A percentile compares a stretch with the other conserved stretches of the same genome.
These are phyloP conservation scores for Claviceps sp. DNA, from an alignment of 2,329 filamentous ascomycete genomes.

Conservation along the genomic window DNA sequence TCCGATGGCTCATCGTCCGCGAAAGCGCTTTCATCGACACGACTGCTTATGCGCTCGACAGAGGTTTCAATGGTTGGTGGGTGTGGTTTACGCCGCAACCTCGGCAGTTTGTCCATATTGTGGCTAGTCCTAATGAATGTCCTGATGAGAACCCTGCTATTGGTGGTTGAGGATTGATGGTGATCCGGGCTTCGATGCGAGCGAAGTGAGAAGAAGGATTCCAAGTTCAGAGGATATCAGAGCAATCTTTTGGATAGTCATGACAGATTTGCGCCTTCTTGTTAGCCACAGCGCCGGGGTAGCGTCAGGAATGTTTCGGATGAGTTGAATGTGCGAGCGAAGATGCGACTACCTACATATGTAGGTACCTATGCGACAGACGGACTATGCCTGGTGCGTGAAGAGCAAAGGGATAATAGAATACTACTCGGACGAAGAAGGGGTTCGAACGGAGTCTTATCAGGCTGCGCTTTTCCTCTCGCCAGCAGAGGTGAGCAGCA, in stretches of 20 bases:
- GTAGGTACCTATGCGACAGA: background rate
- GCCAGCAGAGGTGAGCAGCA: slow-evolving; percentile 3
- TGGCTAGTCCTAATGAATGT: background rate
- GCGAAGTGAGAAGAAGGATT: background rate
- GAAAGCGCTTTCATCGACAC: slow-evolving; percentile 13
- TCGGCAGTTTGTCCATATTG: slow-evolving; percentile 28
- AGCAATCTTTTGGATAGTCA: too few relatives aligned
- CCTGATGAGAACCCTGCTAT: background rate
- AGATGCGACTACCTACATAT: background rate
- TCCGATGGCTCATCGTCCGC: background rate
- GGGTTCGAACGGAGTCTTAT: background rate
- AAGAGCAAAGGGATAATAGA: background rate
- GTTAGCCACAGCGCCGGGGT: background rate
- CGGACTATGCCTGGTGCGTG: background rate
- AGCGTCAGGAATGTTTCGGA: background rate
- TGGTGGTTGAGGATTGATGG: background rate
- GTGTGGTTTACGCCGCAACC: slow-evolving; percentile 30
- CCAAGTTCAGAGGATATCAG: too few relatives aligned
- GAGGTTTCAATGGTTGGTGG: slow-evolving; percentile 28
- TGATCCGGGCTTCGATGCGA: too few relatives aligned
- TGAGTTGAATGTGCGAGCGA: background rate
- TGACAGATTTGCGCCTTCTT: background rate
- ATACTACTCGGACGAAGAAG: background rate
- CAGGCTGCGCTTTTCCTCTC: background rate
- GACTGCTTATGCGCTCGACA: slow-evolving; percentile 19